Base-by-base conservation (phyloP, 1,284 basidiomycete genomes). In the Veloboletus limbatus region DNA sequence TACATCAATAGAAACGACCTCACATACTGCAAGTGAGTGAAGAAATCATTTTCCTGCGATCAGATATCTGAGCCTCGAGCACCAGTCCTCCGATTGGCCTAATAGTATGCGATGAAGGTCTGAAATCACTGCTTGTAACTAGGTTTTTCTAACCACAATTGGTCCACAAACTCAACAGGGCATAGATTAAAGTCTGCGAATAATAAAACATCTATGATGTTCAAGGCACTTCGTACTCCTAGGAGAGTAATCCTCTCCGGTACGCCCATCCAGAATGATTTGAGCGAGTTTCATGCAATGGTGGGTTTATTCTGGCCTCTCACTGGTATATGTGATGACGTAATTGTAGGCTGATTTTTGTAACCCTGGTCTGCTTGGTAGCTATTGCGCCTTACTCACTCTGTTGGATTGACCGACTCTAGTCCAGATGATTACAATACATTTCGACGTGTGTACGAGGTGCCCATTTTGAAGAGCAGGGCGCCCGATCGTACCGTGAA, bases 231-330 rank as follows among this genome's bases (percentile, higher is more conserved):
- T 30, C 74, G 73, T 43, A 92, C 90, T 2, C 76, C 76, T 5
- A 75, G 90, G 20, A 74, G 92, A 34, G 78, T 94, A 49, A 96
- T 99, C 42, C 74, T 99, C 3, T 96, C 95, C 0, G 97, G 97
- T 16, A 99, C 97, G 2, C 97, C 97, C 1, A 92, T 99, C 36
- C 92, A 99, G 68, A 99, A 99, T 66, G 92, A 98, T 63, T 73
- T 99, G 16, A 77, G 87, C 47, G 97, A 99, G 66, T 97, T 97
- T 62, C 95, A 95, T 68, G 81, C 94, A 5, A 98, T 98, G 94
- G 92, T 92, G 48, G 43, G 75, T 55, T 37, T 22, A 13, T 32
- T 40, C 34, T 13, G 16, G 8, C 9, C 2, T 40, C 43, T 24
- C 36, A 13, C 10, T 21, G 17, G 40, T 25, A 24, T 26, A 26